A percentile compares a stretch with the other conserved stretches of the same genome.
These are phyloP conservation scores for Ascoidea tarda DNA, from an alignment of 805 yeast genomes.

Conservation along the genomic window DNA sequence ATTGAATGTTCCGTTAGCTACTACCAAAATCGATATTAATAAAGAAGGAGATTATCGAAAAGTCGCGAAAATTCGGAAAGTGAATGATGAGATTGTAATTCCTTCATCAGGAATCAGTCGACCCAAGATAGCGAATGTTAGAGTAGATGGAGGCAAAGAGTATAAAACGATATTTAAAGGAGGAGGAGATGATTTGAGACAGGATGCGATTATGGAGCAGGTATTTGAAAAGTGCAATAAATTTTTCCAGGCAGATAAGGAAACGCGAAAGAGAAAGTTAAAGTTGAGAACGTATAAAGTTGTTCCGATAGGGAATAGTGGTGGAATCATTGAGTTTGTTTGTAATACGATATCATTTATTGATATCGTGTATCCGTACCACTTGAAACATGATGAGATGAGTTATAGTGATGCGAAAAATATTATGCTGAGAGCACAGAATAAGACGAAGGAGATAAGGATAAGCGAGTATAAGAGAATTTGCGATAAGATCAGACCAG, in stretches of 20 bases:
- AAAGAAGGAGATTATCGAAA: conserved; percentile 26
- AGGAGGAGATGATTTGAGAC: conserved; percentile 84
- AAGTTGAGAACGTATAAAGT: conserved; percentile 77
- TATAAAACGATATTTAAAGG: conserved; percentile 63
- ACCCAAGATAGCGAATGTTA: conserved; percentile 63
- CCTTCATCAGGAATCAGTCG: conserved; percentile 77
- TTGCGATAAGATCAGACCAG: conserved; percentile 39
- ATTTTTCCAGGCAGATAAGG: conserved; percentile 40
- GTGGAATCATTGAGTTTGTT: conserved; percentile 89
- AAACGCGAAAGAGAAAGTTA: conserved; percentile 41
- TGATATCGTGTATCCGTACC: conserved; percentile 55
- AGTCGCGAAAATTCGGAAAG: conserved; percentile 31
- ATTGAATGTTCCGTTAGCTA: conserved; percentile 51
- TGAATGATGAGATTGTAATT: conserved; percentile 34
- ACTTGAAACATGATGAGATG: conserved; percentile 32
- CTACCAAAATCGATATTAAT: conserved; percentile 27
- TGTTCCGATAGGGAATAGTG: conserved; percentile 73
- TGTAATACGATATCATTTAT: conserved; percentile 56
- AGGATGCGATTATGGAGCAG: conserved; percentile 96
- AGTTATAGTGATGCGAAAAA: conserved; percentile 44
- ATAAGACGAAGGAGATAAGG: conserved; percentile 27
- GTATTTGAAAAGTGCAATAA: conserved; percentile 79
- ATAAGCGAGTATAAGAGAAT: conserved; percentile 32
- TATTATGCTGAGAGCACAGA: conserved; percentile 45
- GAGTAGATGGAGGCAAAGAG: conserved; percentile 39